A percentile compares a stretch with the other conserved stretches of the same genome.
phyloP scores from a whole-genome alignment of 179 eudicot species.

The Monotropa hypopitys region DNA sequence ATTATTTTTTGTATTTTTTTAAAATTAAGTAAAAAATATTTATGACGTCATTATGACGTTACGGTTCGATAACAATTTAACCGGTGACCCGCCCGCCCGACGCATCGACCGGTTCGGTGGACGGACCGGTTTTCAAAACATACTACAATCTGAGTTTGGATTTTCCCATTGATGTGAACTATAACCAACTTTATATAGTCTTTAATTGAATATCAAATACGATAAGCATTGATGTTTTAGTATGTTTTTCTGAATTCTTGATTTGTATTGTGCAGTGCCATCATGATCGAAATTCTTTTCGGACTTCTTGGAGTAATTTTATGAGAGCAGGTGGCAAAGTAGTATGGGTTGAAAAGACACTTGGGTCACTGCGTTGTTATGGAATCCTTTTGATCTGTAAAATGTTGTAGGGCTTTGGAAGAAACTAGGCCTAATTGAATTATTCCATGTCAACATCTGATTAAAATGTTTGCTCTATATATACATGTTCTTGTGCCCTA shows the following conservation, averaged over 20 bases:
- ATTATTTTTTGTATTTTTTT: too few relatives aligned
- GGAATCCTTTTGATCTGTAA: neutral
- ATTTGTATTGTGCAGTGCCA: constrained; percentile 14
- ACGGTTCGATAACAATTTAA: too few relatives aligned
- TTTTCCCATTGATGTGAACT: neutral
- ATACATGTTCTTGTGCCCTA: neutral
- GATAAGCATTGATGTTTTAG: neutral
- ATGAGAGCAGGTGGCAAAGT: neutral
- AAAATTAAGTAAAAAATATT: too few relatives aligned
- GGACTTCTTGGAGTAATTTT: neutral
- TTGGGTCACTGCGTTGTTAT: neutral
- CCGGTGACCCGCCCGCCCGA: too few relatives aligned
- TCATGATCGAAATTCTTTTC: constrained; percentile 1
- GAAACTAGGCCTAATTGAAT: neutral
- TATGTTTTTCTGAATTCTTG: neutral
- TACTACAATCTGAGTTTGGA: neutral
- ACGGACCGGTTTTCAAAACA: neutral
- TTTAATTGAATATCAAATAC: neutral
- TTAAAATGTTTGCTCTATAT: neutral
- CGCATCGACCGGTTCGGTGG: too few relatives aligned
- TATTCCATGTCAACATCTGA: neutral
- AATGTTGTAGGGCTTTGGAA: neutral
- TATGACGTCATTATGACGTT: too few relatives aligned
- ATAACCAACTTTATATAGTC: neutral
- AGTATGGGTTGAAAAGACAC: neutral